Conservation (phyloP, 768 basidiomycete species). For the Tylopilus subfusipes region DNA sequence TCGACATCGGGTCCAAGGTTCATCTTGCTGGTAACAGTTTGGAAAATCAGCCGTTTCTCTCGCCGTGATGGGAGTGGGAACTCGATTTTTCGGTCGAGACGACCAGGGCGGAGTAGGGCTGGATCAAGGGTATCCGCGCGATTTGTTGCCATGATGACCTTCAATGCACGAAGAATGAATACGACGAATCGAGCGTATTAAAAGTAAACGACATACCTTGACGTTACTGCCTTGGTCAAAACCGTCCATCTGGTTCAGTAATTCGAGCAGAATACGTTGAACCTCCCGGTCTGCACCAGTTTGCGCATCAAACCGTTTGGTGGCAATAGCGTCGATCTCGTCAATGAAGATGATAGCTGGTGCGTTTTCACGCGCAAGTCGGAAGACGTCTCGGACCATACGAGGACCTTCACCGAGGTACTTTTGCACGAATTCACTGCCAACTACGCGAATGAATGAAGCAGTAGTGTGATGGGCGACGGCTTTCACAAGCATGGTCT, state of each 20-base stretch:
- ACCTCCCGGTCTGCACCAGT: conserved; percentile 99
- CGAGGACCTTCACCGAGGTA: conserved; percentile 99
- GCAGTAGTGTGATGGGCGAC: conserved; percentile 98
- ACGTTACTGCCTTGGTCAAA: conserved; percentile 99
- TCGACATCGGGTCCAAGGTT: conserved; percentile 97
- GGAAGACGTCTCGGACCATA: conserved; percentile 99
- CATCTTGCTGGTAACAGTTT: conserved; percentile 96
- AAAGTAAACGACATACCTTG: conserved; percentile 54
- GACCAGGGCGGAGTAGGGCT: conserved; percentile 93
- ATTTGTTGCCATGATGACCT: conserved; percentile 99
- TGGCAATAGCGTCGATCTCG: conserved; percentile 97
- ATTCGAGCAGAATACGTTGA: conserved; percentile 93
- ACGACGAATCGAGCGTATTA: neutral
- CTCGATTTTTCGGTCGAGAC: conserved; percentile 97
- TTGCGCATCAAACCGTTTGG: conserved; percentile 99
- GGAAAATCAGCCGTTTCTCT: conserved; percentile 96
- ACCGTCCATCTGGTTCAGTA: conserved; percentile 99
- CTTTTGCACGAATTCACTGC: conserved; percentile 98
- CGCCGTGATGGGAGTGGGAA: conserved; percentile 93
- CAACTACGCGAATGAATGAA: conserved; percentile 96
- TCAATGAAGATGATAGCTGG: conserved; percentile 99
- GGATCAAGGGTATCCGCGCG: conserved; percentile 98
- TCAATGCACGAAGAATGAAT: neutral
- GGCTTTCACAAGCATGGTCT: conserved; percentile 99
- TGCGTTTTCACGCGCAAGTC: conserved; percentile 93